Evolutionary conservation across 345 rosid genomes (phyloP).

Genomic region (Nephelium lappaceum): DNA sequence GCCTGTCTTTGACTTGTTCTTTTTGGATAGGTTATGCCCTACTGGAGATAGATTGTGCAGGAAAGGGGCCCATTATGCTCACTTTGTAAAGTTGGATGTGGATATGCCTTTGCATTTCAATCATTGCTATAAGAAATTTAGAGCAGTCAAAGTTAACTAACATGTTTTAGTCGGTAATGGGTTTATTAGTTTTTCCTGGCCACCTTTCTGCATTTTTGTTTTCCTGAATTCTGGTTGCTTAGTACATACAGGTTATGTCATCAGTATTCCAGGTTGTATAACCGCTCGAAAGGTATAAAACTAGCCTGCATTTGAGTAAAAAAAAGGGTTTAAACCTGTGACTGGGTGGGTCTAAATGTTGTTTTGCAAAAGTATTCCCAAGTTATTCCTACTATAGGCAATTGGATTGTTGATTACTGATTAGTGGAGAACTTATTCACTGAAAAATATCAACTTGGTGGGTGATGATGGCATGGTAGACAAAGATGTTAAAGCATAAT

Average conservation of each 20-base stretch:
- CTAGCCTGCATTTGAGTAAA: background rate
- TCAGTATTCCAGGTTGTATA: background rate
- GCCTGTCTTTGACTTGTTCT: constrained; percentile 2
- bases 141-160: background rate
- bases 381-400: too few species aligned
- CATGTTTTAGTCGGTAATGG: background rate
- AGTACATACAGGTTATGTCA: background rate
- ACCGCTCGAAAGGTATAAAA: background rate
- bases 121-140: constrained; percentile 5
- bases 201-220: background rate
- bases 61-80: background rate
- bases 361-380: too few species aligned
- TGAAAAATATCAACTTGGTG: too few species aligned
- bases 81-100: constrained; percentile 8
- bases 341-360: background rate
- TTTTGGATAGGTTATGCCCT: background rate
- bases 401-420: too few species aligned
- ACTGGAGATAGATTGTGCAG: background rate
- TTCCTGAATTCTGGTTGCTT: background rate
- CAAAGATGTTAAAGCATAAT: background rate
- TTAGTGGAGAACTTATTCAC: too few species aligned
- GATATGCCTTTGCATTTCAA: constrained; percentile 5
- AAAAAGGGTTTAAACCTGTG: background rate
- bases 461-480: too few species aligned
- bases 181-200: background rate